A percentile compares a stretch with the other conserved stretches of the same genome.
These are phyloP conservation scores for Gyrodon lividus DNA, from an alignment of 768 basidiomycete species.

Conservation along the genomic window DNA sequence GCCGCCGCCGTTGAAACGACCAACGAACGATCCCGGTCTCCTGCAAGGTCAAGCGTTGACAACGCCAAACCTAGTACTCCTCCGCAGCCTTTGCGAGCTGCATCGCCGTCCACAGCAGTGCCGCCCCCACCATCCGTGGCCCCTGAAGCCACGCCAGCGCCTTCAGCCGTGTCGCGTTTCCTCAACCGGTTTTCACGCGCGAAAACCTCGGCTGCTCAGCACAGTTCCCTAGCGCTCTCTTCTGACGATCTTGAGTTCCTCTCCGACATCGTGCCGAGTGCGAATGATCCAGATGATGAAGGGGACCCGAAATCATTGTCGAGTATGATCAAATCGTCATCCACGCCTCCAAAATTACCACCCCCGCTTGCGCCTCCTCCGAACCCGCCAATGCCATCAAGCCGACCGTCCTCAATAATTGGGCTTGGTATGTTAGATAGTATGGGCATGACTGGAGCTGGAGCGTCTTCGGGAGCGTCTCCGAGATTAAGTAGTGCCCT, in stretches of 20 bases:
- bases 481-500: not conserved
- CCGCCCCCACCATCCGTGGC: conserved; percentile 10
- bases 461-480: not conserved
- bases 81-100: conserved; percentile 9
- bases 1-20: conserved; percentile 15
- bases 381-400: conserved; percentile 24
- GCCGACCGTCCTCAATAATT: conserved; percentile 9
- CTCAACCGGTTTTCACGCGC: conserved; percentile 69
- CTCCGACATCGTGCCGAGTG: conserved; percentile 61
- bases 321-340: conserved; percentile 40
- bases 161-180: conserved; percentile 83
- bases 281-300: conserved; percentile 38
- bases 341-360: conserved; percentile 45
- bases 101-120: conserved; percentile 17
- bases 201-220: conserved; percentile 35
- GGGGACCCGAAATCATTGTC: conserved; percentile 39
- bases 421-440: conserved; percentile 1
- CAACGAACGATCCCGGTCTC: conserved; percentile 22
- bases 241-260: conserved; percentile 82
- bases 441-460: not conserved
- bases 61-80: conserved; percentile 13
- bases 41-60: conserved; percentile 33
- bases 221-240: conserved; percentile 67
- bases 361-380: conserved; percentile 43
- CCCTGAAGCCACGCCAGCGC: conserved; percentile 26